These are phyloP conservation scores for Priceomyces fermenticarens DNA, from an alignment of 805 yeast species.

Conservation along the genomic window DNA sequence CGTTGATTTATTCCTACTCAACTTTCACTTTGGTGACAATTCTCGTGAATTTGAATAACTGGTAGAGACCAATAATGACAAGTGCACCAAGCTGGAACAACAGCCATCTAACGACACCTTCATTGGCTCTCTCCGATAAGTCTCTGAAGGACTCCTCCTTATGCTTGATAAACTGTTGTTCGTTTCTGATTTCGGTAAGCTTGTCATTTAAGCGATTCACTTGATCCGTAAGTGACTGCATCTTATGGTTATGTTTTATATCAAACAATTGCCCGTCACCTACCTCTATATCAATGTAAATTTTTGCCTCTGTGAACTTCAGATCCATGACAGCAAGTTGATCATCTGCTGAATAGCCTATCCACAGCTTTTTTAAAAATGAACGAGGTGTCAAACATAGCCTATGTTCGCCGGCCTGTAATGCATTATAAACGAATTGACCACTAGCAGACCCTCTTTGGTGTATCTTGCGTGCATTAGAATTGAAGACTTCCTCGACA, in stretches of 20 bases:
- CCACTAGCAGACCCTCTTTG: slow-evolving; percentile 21
- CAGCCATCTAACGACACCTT: slow-evolving; percentile 20
- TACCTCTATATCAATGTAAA: slow-evolving; percentile 19
- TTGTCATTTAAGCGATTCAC: slow-evolving; percentile 56
- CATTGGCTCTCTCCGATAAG: slow-evolving; percentile 21
- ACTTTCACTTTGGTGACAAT: slow-evolving; percentile 14
- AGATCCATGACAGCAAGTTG: slow-evolving; percentile 14
- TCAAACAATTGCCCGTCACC: slow-evolving; percentile 18
- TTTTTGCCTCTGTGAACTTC: slow-evolving; percentile 17
- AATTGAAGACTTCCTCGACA: slow-evolving; percentile 38
- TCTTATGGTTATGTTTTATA: slow-evolving; percentile 44
- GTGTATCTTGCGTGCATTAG: slow-evolving; percentile 21
- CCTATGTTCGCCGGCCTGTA: slow-evolving; percentile 24
- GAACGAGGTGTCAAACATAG: slow-evolving; percentile 24
- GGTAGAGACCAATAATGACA: slow-evolving; percentile 17
- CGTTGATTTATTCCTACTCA: too few relatives aligned
- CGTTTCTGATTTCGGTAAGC: slow-evolving; percentile 56
- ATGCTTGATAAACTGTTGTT: slow-evolving; percentile 48
- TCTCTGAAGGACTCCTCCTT: slow-evolving; percentile 24
- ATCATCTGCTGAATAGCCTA: slow-evolving; percentile 12
- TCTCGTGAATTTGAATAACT: slow-evolving; percentile 15
- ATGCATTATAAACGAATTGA: slow-evolving; percentile 23
- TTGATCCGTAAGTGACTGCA: slow-evolving; percentile 51
- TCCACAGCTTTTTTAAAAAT: slow-evolving; percentile 16
- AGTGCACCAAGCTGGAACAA: slow-evolving; percentile 16